These are phyloP conservation scores for Plectosphaerella sp. DNA, from an alignment of 2,329 filamentous ascomycete genomes.

Conservation along the genomic window DNA sequence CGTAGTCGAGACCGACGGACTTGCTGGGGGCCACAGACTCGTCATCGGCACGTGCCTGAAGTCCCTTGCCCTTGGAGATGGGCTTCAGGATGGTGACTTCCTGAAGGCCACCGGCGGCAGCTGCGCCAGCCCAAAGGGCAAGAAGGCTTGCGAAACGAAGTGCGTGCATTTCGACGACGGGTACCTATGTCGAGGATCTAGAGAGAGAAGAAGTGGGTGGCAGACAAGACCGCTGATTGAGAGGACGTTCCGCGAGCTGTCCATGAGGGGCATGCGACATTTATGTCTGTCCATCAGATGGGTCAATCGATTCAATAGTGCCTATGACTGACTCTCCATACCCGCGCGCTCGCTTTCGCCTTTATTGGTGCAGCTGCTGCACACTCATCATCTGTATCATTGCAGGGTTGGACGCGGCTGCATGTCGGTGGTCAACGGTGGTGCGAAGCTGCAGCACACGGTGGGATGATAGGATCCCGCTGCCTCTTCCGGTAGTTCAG, in stretches of 20 bases:
- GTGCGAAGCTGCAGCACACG: neutral
- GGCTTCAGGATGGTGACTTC: neutral
- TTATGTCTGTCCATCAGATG: neutral
- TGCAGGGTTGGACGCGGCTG: no score
- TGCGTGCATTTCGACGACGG: neutral
- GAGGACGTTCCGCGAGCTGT: neutral
- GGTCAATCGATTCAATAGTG: neutral
- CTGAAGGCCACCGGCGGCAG: neutral
- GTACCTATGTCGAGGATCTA: neutral
- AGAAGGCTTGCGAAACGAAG: neutral
- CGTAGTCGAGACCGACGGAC: conserved; percentile 28
- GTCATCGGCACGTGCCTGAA: neutral
- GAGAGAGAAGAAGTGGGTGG: neutral
- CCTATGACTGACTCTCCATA: neutral
- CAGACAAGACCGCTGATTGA: neutral
- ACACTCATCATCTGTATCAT: neutral
- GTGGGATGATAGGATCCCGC: neutral
- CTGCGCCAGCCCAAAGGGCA: neutral
- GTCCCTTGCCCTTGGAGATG: neutral
- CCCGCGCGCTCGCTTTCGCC: neutral
- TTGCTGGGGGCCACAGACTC: conserved; percentile 23
- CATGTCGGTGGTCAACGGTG: neutral
- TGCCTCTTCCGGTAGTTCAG: neutral
- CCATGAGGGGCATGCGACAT: neutral
- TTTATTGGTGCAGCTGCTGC: neutral